Evolutionary conservation across 2,329 filamentous ascomycete genomes (phyloP).

Genomic region (Dryadomyces quercivorus): DNA sequence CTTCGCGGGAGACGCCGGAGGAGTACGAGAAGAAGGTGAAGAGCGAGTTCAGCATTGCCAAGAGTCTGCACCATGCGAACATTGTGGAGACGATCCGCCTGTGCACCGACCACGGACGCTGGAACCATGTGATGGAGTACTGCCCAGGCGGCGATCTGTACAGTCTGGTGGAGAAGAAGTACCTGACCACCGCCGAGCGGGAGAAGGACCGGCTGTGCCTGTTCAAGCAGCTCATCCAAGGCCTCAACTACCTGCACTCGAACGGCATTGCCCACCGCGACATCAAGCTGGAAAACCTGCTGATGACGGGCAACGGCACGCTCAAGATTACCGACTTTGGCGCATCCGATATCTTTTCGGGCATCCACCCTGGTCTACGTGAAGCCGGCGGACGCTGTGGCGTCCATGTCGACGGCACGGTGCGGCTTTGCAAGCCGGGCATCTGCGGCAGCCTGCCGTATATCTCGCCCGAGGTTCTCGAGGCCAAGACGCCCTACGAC

Average conservation of each 20-base stretch:
- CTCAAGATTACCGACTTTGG: conserved; percentile 90
- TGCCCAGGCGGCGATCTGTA: conserved; percentile 75
- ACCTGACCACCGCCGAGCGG: conserved; percentile 52
- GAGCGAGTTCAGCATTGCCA: conserved; percentile 79
- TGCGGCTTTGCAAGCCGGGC: conserved; percentile 63
- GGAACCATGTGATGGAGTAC: conserved; percentile 92
- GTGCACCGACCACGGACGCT: conserved; percentile 61
- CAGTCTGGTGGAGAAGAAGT: conserved; percentile 57
- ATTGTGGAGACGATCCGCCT: conserved; percentile 71
- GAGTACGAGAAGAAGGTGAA: conserved; percentile 86
- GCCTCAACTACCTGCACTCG: conserved; percentile 67
- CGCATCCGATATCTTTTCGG: conserved; percentile 74
- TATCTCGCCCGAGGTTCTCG: conserved; percentile 74
- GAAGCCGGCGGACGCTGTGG: conserved; percentile 63
- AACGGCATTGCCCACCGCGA: conserved; percentile 85
- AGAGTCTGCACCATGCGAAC: conserved; percentile 75
- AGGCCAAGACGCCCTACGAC: conserved; percentile 53
- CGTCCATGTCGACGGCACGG: conserved; percentile 54
- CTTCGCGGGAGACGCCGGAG: conserved; percentile 52
- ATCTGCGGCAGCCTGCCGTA: conserved; percentile 80
- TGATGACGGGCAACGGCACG: conserved; percentile 67
- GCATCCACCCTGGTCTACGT: conserved; percentile 66
- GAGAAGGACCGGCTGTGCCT: conserved; percentile 63
- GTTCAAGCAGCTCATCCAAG: conserved; percentile 81
- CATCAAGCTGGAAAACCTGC: conserved; percentile 79